Percentiles rank a stretch among this genome's conserved stretches.
These are phyloP conservation scores for Umbelopsis sp. DNA, from an alignment of 371 early-diverging fungal genomes.

Conservation along the genomic window DNA sequence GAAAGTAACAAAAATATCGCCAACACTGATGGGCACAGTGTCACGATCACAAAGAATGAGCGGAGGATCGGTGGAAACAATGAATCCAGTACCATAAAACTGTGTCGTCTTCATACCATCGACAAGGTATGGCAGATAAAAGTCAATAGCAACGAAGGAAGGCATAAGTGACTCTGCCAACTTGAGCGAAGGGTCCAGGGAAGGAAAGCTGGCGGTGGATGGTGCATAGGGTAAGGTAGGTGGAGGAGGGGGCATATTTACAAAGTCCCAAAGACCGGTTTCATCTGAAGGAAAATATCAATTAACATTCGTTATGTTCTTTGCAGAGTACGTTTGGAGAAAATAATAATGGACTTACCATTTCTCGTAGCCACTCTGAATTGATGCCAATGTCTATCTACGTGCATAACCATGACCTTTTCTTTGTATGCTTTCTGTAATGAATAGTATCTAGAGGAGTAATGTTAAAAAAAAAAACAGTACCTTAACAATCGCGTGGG, in stretches of 20 bases:
- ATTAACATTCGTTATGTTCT: not conserved
- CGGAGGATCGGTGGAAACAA: slow-evolving; percentile 72
- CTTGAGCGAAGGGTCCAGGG: slow-evolving; percentile 59
- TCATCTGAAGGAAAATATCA: slow-evolving; percentile 33
- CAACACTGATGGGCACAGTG: slow-evolving; percentile 76
- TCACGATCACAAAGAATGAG: slow-evolving; percentile 79
- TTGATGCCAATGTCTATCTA: slow-evolving; percentile 84
- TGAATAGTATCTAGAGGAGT: slow-evolving; percentile 56
- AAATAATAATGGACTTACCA: slow-evolving; percentile 41
- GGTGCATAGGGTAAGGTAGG: slow-evolving; percentile 50
- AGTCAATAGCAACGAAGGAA: slow-evolving; percentile 74
- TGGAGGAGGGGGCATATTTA: slow-evolving; percentile 68
- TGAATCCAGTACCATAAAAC: slow-evolving; percentile 74
- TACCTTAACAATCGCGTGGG: no score
- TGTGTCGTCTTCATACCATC: slow-evolving; percentile 72
- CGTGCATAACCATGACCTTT: slow-evolving; percentile 76
- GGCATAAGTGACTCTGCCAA: slow-evolving; percentile 69
- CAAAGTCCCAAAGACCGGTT: slow-evolving; percentile 86
- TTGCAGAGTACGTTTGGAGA: not conserved
- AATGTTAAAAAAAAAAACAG: no score
- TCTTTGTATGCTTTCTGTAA: slow-evolving; percentile 73
- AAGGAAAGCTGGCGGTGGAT: slow-evolving; percentile 64
- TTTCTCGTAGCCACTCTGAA: slow-evolving; percentile 78
- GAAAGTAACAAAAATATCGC: slow-evolving; percentile 80
- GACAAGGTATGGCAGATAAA: slow-evolving; percentile 69